Conservation (phyloP, 169 alveolate genomes). For the Plasmodium sp. region DNA sequence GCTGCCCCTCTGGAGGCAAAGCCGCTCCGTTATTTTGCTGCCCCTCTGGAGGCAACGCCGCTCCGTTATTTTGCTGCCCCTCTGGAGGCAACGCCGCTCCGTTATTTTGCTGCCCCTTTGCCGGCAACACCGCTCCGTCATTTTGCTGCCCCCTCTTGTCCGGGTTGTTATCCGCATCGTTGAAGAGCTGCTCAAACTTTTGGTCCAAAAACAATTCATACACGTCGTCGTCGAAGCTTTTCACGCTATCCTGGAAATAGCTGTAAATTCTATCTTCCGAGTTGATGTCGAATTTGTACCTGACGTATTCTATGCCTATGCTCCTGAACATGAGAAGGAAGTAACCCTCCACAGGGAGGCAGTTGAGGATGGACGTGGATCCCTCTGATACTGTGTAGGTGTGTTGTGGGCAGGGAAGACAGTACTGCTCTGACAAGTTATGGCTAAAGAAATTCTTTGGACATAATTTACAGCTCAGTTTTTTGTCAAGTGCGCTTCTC, state of each 20-base stretch:
- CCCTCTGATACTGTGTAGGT: conserved; percentile 78
- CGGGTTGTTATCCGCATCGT: neutral
- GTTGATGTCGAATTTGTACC: conserved; percentile 52
- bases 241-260: conserved; percentile 22
- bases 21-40: neutral
- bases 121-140: neutral
- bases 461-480: conserved; percentile 27
- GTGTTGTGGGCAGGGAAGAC: conserved; percentile 80
- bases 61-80: neutral
- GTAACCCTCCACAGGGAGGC: conserved; percentile 82
- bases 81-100: neutral
- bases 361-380: conserved; percentile 75
- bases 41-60: neutral
- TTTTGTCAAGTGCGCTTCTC: conserved; percentile 34
- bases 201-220: conserved; percentile 50
- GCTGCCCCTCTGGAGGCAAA: neutral
- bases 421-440: conserved; percentile 75
- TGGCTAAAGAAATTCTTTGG: conserved; percentile 73
- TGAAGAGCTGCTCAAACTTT: conserved; percentile 5
- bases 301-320: conserved; percentile 30
- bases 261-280: conserved; percentile 37
- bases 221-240: conserved; percentile 52
- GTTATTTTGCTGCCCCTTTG: neutral
- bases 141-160: neutral
- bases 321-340: conserved; percentile 60